phyloP scores from a whole-genome alignment of 225 moss, liverwort and hornwort species.

The Sphagnum tenellum region DNA sequence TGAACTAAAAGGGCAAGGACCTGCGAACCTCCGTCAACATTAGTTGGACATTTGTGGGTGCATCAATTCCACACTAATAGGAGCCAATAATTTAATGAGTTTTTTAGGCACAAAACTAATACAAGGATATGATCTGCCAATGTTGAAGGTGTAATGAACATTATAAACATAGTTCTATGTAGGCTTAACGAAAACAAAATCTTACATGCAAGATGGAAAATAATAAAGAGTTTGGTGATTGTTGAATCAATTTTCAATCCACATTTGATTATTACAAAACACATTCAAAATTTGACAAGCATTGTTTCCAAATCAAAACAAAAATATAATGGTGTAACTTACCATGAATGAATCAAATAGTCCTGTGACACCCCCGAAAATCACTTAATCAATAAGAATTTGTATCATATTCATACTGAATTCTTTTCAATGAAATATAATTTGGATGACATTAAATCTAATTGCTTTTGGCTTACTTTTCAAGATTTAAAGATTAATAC shows the following conservation, averaged over 20 bases:
- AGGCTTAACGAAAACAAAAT: conserved; percentile 38
- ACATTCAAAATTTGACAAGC: neutral
- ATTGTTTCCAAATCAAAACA: neutral
- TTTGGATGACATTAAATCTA: neutral
- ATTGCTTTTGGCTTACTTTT: neutral
- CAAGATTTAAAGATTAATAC: neutral
- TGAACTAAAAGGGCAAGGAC: conserved; percentile 1
- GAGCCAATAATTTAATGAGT: conserved; percentile 15
- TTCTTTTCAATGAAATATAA: neutral
- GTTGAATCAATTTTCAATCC: neutral
- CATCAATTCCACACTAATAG: conserved; percentile 16
- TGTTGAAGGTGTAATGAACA: neutral
- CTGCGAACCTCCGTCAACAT: conserved; percentile 30
- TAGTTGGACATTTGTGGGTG: conserved; percentile 10
- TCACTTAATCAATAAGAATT: neutral
- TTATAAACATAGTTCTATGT: neutral
- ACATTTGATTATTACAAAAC: neutral
- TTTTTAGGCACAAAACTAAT: neutral
- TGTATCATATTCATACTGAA: neutral
- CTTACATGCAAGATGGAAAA: conserved; percentile 20
- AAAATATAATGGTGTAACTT: neutral
- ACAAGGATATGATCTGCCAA: neutral
- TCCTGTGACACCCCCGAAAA: too few relatives aligned
- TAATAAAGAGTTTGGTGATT: too few relatives aligned
- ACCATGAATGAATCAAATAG: neutral